Evolutionary conservation across 805 yeast species (phyloP).

Genomic region (Blastobotrys chiropterorum): DNA sequence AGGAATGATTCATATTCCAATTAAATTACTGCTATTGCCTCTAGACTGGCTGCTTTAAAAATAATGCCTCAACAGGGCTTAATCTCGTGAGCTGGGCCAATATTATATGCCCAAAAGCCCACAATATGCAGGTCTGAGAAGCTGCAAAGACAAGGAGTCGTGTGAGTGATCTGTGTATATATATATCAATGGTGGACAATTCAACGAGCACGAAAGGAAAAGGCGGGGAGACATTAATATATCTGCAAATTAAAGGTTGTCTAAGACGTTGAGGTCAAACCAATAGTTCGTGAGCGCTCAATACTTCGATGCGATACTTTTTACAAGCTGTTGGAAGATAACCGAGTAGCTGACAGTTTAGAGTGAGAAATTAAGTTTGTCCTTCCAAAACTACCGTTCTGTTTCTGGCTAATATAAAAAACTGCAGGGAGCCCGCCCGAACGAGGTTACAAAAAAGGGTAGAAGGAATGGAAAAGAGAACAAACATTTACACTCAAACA

Average conservation of each 20-base stretch:
- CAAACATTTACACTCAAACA: background rate
- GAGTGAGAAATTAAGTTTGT: too few relatives aligned
- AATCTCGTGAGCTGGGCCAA: background rate
- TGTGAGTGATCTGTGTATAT: background rate
- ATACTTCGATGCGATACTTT: too few relatives aligned
- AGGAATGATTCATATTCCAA: too few relatives aligned
- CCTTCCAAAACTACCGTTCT: too few relatives aligned
- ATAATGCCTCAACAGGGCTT: background rate
- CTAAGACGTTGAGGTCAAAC: background rate
- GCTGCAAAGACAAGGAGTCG: background rate
- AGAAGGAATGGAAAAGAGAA: background rate
- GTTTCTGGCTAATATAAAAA: background rate
- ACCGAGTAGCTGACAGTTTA: background rate
- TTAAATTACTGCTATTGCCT: too few relatives aligned
- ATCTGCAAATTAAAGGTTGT: background rate
- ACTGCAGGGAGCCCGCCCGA: background rate
- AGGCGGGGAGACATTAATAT: background rate
- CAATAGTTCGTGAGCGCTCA: too few relatives aligned
- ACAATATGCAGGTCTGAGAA: background rate
- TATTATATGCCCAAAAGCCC: background rate
- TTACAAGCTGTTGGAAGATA: background rate
- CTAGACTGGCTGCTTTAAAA: too few relatives aligned
- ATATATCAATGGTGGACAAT: background rate
- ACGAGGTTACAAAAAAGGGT: background rate
- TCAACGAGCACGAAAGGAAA: background rate